Percentiles rank a stretch among this genome's conserved stretches.
These are phyloP conservation scores for Osmanthus fragrans DNA, from an alignment of 257 asterid species.

Conservation along the genomic window DNA sequence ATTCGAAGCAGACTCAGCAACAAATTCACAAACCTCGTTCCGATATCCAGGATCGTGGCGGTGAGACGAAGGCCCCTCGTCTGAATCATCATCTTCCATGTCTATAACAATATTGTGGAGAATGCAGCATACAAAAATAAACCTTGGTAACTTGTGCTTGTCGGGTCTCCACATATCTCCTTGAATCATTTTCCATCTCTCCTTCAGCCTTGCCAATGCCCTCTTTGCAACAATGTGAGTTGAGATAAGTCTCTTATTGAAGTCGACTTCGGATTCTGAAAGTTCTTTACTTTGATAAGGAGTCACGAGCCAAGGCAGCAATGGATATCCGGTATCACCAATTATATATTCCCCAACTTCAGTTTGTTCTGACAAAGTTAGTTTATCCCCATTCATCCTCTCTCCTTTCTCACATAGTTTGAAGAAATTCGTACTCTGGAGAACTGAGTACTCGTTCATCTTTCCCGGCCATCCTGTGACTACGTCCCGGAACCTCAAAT, in stretches of 20 bases:
- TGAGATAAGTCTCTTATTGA: conserved; percentile 50
- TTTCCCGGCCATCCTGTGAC: conserved; percentile 85
- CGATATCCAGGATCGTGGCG: conserved; percentile 63
- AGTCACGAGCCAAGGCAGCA: conserved; percentile 81
- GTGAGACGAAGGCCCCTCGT: conserved; percentile 33
- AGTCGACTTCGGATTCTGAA: conserved; percentile 38
- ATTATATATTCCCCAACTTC: conserved; percentile 61
- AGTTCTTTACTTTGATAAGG: conserved; percentile 61
- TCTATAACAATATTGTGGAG: conserved; percentile 84
- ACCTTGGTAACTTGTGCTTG: conserved; percentile 82
- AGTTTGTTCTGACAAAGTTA: conserved; percentile 28
- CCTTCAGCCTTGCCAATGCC: conserved; percentile 72
- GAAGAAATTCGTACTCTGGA: conserved; percentile 57
- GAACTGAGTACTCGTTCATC: conserved; percentile 54
- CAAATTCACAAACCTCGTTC: conserved; percentile 52
- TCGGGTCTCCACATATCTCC: conserved; percentile 93
- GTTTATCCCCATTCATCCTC: conserved; percentile 42
- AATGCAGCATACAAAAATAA: conserved; percentile 78
- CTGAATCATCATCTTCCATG: conserved; percentile 57
- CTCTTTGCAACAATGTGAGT: conserved; percentile 52
- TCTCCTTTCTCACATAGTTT: conserved; percentile 55
- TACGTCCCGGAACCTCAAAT: conserved; percentile 69
- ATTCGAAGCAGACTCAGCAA: conserved; percentile 41
- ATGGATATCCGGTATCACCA: conserved; percentile 67
- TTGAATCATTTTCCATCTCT: conserved; percentile 71